Conservation (phyloP, 441 rosid genomes). For the Pelargonium fulgidum region DNA sequence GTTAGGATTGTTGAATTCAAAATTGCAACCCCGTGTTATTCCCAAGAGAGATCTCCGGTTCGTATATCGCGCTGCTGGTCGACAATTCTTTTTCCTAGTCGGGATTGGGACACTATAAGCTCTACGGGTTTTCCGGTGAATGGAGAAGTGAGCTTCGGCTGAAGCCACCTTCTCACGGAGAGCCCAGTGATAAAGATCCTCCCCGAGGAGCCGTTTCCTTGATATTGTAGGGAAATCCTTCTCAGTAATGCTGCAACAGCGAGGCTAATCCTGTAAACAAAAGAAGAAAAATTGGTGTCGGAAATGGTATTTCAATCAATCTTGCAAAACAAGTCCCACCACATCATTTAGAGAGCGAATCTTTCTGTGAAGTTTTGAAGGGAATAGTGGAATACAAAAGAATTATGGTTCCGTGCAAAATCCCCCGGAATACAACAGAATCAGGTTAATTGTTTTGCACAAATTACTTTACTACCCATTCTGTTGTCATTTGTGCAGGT, state of each 20-base stretch:
- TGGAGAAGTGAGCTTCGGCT: slow-evolving; percentile 65
- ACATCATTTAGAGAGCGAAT: no score
- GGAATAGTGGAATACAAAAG: no score
- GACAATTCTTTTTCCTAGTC: slow-evolving; percentile 51
- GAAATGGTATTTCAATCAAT: background rate
- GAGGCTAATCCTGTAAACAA: slow-evolving; percentile 47
- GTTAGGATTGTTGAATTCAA: slow-evolving; percentile 2
- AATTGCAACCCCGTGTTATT: slow-evolving; percentile 28
- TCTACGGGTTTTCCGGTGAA: slow-evolving; percentile 56
- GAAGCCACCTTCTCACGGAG: slow-evolving; percentile 70
- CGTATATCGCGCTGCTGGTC: slow-evolving; percentile 76
- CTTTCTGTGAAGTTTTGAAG: no score
- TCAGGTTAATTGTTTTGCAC: no score
- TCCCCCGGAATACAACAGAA: no score
- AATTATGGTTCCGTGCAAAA: no score
- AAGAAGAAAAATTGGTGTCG: slow-evolving; percentile 6
- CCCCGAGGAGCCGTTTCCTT: slow-evolving; percentile 65
- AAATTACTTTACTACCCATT: no score
- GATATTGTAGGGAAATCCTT: slow-evolving; percentile 58
- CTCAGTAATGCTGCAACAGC: slow-evolving; percentile 69
- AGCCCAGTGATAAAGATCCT: slow-evolving; percentile 65
- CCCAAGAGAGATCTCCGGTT: slow-evolving; percentile 53
- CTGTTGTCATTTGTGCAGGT: no score
- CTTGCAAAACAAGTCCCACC: background rate
- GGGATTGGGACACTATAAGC: slow-evolving; percentile 36